Base-by-base conservation (phyloP, 306 rosid species). In the Cicer yamashitae region DNA sequence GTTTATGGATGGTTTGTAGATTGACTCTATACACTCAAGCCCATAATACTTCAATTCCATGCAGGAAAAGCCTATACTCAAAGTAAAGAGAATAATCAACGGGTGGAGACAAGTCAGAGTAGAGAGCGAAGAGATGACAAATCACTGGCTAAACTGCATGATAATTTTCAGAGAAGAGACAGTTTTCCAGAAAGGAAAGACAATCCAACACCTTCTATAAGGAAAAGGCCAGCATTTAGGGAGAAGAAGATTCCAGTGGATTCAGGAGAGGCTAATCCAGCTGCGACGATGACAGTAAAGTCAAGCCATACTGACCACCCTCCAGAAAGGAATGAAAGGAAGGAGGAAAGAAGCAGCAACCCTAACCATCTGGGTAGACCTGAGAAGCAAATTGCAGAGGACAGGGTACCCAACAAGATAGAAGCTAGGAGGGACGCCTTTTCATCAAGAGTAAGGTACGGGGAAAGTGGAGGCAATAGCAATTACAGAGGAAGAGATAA, bases 221-320 rank as follows among this genome's bases (percentile, higher is more conserved):
- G 89, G 86, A 94, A 84, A 83, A 86, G 96, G 68, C 93, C 94
- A 10, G 88, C 97, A 68, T 94, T 94, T 78, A 86, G 90, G 84
- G 98, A 94, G 93, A 90, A 85, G 81, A 94, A 94, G 79, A 78
- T 84, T 76, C 76, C 82, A 7, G 77, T 52, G 22, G 87, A 86
- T 48, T 83, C 88, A 45, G 87, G 75, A 59, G 81, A 79, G 76
- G 78, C 75, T 70, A 84, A 87, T 47, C 82, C 82, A 68, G 71
- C 82, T n/a, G 77, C 71, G 17, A 45, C 68, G 17, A 86, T 75
- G 79, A 67, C 76, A 60, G 79, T 52, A 74, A 88, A 89, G 83
- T 38, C 86, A 14, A 81, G 79, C 73, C 85, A 87, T 52, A 58
- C 61, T n/a, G 87, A 88, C 51, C 79, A 14, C 7, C 57, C 53